These are phyloP conservation scores for Plectosphaerella sp. DNA, from an alignment of 2,329 filamentous ascomycete genomes.

Conservation along the genomic window DNA sequence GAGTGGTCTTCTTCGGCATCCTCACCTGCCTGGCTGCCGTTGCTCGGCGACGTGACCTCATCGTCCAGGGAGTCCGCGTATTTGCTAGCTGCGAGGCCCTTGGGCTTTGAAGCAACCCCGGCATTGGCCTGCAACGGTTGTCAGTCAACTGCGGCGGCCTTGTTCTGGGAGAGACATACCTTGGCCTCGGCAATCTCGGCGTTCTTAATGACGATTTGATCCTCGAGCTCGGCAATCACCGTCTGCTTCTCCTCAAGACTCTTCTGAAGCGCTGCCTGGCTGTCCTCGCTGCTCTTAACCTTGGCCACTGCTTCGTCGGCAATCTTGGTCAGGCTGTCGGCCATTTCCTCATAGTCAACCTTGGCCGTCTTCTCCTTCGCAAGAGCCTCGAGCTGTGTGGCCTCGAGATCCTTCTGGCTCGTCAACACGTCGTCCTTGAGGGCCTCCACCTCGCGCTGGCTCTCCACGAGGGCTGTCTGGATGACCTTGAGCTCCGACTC, in stretches of 20 bases:
- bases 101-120: slow-evolving; percentile 34
- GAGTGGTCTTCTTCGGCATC: slow-evolving; percentile 49
- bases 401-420: slow-evolving; percentile 48
- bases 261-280: slow-evolving; percentile 40
- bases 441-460: slow-evolving; percentile 25
- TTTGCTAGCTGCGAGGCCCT: slow-evolving; percentile 50
- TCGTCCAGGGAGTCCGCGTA: slow-evolving; percentile 40
- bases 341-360: slow-evolving; percentile 59
- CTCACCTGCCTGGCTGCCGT: slow-evolving; percentile 52
- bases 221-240: slow-evolving; percentile 45
- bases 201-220: slow-evolving; percentile 58
- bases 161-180: slow-evolving; percentile 30
- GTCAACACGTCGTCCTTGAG: slow-evolving; percentile 40
- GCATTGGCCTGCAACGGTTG: slow-evolving; percentile 32
- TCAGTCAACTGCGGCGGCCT: not conserved
- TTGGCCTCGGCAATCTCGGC: slow-evolving; percentile 59
- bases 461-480: slow-evolving; percentile 26
- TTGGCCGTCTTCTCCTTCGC: slow-evolving; percentile 50
- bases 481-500: slow-evolving; percentile 34
- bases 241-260: slow-evolving; percentile 43
- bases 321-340: slow-evolving; percentile 56
- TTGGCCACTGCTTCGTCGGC: slow-evolving; percentile 55
- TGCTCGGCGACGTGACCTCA: slow-evolving; percentile 26
- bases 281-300: slow-evolving; percentile 45
- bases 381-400: slow-evolving; percentile 45